phyloP scores from a whole-genome alignment of 2,329 filamentous ascomycete genomes.

The Penicillium griseofulvum region DNA sequence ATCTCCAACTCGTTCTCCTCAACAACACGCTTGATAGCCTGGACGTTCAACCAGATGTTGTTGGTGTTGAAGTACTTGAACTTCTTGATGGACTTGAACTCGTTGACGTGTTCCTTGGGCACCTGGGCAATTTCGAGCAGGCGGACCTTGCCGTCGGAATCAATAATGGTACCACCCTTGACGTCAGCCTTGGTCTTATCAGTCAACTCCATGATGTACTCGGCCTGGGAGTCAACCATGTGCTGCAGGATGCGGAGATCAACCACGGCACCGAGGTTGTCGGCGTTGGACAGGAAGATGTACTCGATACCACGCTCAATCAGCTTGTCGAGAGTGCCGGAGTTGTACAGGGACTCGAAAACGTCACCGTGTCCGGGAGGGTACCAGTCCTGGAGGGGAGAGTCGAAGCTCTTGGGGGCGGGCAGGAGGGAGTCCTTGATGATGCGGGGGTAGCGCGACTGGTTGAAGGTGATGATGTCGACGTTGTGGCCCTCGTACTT shows the following conservation, averaged over 20 bases:
- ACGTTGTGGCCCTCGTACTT: constrained; percentile 99
- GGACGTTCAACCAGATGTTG: constrained; percentile 99
- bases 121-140: constrained; percentile 98
- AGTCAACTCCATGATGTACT: constrained; percentile 99
- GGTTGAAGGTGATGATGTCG: constrained; percentile 99
- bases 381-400: constrained; percentile 94
- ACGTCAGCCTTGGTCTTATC: constrained; percentile 99
- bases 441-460: constrained; percentile 96
- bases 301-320: constrained; percentile 93
- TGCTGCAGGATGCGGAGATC: constrained; percentile 98
- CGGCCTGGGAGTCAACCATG: constrained; percentile 95
- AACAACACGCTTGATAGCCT: constrained; percentile 96
- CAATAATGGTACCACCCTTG: constrained; percentile 99
- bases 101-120: constrained; percentile 98
- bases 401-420: constrained; percentile 84
- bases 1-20: constrained; percentile 98
- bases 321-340: constrained; percentile 93
- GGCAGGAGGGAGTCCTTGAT: constrained; percentile 97
- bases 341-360: constrained; percentile 99
- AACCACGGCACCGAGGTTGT: constrained; percentile 96
- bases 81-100: constrained; percentile 99
- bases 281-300: constrained; percentile 97
- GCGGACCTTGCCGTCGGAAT: constrained; percentile 95
- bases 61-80: constrained; percentile 99
- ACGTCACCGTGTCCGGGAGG: constrained; percentile 98